These are phyloP conservation scores for Xylariaceae sp. DNA, from an alignment of 2,329 filamentous ascomycete species.

Conservation along the genomic window DNA sequence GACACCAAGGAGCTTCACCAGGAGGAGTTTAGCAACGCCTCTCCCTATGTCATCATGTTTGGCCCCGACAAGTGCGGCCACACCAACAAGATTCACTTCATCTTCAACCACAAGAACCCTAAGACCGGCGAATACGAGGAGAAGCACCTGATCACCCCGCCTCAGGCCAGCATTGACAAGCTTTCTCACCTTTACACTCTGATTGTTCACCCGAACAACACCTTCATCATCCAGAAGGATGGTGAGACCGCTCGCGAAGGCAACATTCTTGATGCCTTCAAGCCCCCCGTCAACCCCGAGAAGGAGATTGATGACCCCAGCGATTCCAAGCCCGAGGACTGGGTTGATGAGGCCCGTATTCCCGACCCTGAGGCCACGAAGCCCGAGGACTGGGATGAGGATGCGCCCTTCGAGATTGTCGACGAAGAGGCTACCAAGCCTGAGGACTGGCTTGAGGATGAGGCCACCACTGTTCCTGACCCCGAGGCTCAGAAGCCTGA, in stretches of 20 bases:
- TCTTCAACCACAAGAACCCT: conserved; percentile 99
- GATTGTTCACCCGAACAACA: conserved; percentile 94
- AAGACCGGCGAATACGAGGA: conserved; percentile 99
- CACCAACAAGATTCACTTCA: conserved; percentile 98
- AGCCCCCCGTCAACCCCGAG: conserved; percentile 83
- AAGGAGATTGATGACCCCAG: conserved; percentile 93
- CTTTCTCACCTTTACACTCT: conserved; percentile 92
- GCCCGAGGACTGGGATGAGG: conserved; percentile 98
- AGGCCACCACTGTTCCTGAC: conserved; percentile 77
- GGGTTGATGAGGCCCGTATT: conserved; percentile 92
- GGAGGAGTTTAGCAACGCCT: conserved; percentile 96
- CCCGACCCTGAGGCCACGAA: conserved; percentile 88
- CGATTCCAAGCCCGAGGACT: conserved; percentile 89
- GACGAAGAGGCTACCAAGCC: conserved; percentile 89
- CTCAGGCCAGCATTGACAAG: conserved; percentile 84
- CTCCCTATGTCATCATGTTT: conserved; percentile 99
- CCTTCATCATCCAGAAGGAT: conserved; percentile 86
- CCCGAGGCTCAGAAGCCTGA: conserved; percentile 96
- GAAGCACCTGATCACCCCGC: conserved; percentile 88
- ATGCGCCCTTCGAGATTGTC: conserved; percentile 91
- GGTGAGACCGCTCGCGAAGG: conserved; percentile 83
- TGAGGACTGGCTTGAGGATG: conserved; percentile 92
- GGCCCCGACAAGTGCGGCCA: conserved; percentile 98
- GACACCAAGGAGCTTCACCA: conserved; percentile 96
- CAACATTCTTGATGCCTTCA: conserved; percentile 89